phyloP scores from a whole-genome alignment of 176 grass and related monocot species.

The Oryza punctata region DNA sequence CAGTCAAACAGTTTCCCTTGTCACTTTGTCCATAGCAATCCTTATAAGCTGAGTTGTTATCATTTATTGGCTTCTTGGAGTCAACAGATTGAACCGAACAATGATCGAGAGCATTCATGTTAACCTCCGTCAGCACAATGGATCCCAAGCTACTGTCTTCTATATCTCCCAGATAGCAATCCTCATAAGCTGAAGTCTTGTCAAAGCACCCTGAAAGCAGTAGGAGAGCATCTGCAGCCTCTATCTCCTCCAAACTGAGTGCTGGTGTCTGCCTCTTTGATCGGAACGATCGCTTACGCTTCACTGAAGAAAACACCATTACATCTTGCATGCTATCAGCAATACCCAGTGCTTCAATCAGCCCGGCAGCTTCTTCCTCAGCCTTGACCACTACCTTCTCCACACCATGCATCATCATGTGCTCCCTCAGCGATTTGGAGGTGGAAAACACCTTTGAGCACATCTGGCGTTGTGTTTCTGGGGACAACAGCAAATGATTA shows the following conservation, averaged over 20 bases:
- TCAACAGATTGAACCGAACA: not conserved
- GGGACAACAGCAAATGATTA: conserved; percentile 5
- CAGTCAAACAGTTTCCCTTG: conserved; percentile 26
- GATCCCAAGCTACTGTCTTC: not conserved
- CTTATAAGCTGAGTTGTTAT: conserved; percentile 29
- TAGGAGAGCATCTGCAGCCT: conserved; percentile 38
- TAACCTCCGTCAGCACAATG: conserved; percentile 18
- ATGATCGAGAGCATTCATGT: conserved; percentile 9
- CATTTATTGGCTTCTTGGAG: conserved; percentile 2
- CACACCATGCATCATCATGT: conserved; percentile 10
- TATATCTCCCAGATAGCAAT: conserved; percentile 6
- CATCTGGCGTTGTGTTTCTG: not conserved
- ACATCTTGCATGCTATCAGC: conserved; percentile 8
- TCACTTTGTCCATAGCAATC: conserved; percentile 1
- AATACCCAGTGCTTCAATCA: conserved; percentile 10
- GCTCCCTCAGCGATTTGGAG: conserved; percentile 18
- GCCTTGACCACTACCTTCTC: conserved; percentile 17
- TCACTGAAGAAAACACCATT: conserved; percentile 27
- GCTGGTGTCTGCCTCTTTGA: conserved; percentile 20
- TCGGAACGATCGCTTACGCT: conserved; percentile 28
- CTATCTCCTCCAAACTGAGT: conserved; percentile 24
- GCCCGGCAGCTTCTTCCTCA: conserved; percentile 21
- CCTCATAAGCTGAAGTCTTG: conserved; percentile 28
- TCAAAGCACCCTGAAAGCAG: conserved; percentile 26
- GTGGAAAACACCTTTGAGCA: conserved; percentile 41